Evolutionary conservation across 495 filamentous ascomycete genomes (phyloP).

Genomic region (Patellaria atrata): DNA sequence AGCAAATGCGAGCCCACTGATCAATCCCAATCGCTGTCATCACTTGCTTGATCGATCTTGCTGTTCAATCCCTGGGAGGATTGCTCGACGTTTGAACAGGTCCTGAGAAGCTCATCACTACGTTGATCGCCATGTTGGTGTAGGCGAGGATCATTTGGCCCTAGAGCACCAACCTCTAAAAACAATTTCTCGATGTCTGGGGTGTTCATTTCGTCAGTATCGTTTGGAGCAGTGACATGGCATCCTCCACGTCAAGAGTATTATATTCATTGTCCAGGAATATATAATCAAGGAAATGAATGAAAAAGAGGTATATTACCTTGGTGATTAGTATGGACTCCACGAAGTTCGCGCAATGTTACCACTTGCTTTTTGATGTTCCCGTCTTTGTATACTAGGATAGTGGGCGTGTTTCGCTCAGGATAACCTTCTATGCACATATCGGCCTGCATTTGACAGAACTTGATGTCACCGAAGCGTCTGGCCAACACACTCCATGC

Average conservation of each 20-base stretch:
- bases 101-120: too few relatives aligned
- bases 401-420: conserved; percentile 85
- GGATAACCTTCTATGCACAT: conserved; percentile 96
- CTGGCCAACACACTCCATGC: conserved; percentile 75
- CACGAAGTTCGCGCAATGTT: conserved; percentile 65
- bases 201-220: conserved; percentile 9
- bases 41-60: conserved; percentile 11
- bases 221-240: not conserved
- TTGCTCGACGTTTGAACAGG: conserved; percentile 47
- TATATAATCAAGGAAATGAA: not conserved
- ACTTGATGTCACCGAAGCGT: conserved; percentile 88
- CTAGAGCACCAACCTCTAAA: conserved; percentile 66
- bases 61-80: conserved; percentile 33
- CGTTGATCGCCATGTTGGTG: conserved; percentile 44
- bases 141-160: conserved; percentile 62
- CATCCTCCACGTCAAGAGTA: conserved; percentile 1
- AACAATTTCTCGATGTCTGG: conserved; percentile 59
- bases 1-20: not conserved
- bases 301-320: conserved; percentile 29
- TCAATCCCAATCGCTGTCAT: conserved; percentile 30
- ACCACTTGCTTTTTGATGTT: conserved; percentile 83
- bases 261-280: not conserved
- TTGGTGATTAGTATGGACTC: conserved; percentile 49
- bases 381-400: conserved; percentile 79
- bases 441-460: conserved; percentile 86